These are phyloP conservation scores for Calcarisporium arbuscula DNA, from an alignment of 2,329 filamentous ascomycete species.

Conservation along the genomic window DNA sequence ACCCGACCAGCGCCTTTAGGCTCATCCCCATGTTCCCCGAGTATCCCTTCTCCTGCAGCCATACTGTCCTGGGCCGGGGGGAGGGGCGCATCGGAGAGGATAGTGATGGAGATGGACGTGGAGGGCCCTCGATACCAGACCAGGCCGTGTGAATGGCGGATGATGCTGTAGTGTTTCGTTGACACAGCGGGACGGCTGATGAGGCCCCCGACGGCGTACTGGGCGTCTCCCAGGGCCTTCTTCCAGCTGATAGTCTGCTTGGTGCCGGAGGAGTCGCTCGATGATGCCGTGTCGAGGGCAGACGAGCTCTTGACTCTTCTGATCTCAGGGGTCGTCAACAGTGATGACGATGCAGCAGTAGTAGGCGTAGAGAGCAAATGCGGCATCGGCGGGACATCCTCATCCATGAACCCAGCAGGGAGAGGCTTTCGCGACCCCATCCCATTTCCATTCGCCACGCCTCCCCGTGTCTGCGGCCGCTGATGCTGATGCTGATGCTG, in stretches of 20 bases:
- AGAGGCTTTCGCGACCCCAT: background rate
- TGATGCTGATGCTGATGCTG: background rate
- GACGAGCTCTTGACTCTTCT: conserved; percentile 6
- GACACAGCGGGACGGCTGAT: conserved; percentile 58
- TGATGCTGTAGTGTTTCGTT: conserved; percentile 58
- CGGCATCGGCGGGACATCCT: conserved; percentile 6
- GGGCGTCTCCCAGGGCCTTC: conserved; percentile 48
- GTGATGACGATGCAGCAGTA: conserved; percentile 3
- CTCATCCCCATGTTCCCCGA: conserved; percentile 64
- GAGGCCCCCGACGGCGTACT: conserved; percentile 60
- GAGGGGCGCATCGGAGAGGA: conserved; percentile 54
- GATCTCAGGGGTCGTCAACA: conserved; percentile 1
- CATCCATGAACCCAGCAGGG: conserved; percentile 5
- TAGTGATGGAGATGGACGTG: conserved; percentile 58
- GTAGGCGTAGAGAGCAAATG: no score
- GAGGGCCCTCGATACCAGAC: conserved; percentile 60
- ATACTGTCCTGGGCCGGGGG: conserved; percentile 54
- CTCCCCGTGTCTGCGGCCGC: background rate
- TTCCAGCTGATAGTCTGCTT: conserved; percentile 32
- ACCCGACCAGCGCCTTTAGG: conserved; percentile 55
- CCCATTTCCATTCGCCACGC: background rate
- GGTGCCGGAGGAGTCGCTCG: background rate
- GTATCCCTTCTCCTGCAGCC: conserved; percentile 63
- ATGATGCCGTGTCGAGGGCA: background rate
- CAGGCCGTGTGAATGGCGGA: conserved; percentile 58